Base-by-base conservation (phyloP, 768 basidiomycete species). In the Exsudoporus frostii region DNA sequence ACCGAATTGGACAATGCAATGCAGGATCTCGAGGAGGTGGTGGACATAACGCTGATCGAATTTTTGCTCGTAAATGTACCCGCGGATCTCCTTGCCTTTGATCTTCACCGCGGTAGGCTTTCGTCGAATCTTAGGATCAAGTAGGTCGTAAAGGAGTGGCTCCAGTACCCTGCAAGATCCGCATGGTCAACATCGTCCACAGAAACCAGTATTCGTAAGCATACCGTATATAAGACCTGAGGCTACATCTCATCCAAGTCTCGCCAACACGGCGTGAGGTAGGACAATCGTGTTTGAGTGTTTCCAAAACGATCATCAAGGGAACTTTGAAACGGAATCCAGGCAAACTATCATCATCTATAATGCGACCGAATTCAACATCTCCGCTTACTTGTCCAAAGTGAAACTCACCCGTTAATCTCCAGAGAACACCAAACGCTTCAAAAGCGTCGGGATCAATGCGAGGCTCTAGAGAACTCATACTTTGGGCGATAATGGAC, bases 211-310 rank as follows among this genome's bases (percentile, higher is more conserved):
- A 11, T 9, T 25, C 9, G 3, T 2, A 39, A 19, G 13, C 49
- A 33, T 69, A 94, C 93, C 95, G 83, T 53, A 93, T 75, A 66
- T 96, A 96, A 2, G 93, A 95, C 66, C 88, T 90, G 29, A 98
- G 76, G 62, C 85, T 92, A 64, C 92, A 93, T 25, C 95, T 82
- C 88, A 99, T 93, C 97, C 97, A 99, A 0, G 93, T 93, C 69
- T 98, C 96, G 14, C 90, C 91, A 30, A 90, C 77, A 11, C 92
- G 80, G 25, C 88, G 84, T 10, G 89, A 69, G 54, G 73, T 73
- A 8, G 92, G 89, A 58, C 92, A 85, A 30, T 86, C 84, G 36
- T 78, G 85, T 61, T 85, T 86, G 44, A 98, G 71, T 0, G 86
- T 84, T 63, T 96, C 93, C 45, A 98, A 71, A 29, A 96, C 84